phyloP scores from a whole-genome alignment of 257 asterid genomes.

The Solanum dulcamara region DNA sequence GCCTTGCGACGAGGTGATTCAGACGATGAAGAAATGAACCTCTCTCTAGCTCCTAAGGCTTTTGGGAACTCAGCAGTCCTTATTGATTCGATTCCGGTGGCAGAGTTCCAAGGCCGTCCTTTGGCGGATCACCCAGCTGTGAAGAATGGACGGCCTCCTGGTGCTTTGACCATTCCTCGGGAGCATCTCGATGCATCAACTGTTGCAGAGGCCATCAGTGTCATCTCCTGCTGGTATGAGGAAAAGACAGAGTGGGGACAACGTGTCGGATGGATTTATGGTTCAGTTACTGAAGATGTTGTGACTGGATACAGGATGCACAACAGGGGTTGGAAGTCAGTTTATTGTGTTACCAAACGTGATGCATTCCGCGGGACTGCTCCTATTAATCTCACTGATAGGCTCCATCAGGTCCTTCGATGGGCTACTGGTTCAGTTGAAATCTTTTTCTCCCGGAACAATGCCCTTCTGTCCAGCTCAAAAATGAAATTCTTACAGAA shows the following conservation, averaged over 20 bases:
- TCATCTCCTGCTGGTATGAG: constrained; percentile 70
- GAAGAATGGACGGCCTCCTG: constrained; percentile 58
- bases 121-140: constrained; percentile 67
- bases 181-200: constrained; percentile 62
- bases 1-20: constrained; percentile 51
- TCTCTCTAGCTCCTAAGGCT: constrained; percentile 41
- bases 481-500: constrained; percentile 52
- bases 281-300: constrained; percentile 67
- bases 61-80: constrained; percentile 57
- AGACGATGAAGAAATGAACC: constrained; percentile 51
- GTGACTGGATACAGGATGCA: constrained; percentile 74
- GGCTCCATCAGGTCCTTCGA: constrained; percentile 72
- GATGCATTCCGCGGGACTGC: constrained; percentile 79
- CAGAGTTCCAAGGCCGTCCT: constrained; percentile 67
- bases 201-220: constrained; percentile 65
- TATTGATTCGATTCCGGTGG: constrained; percentile 60
- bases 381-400: constrained; percentile 59
- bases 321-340: constrained; percentile 62
- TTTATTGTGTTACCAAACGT: constrained; percentile 59
- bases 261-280: constrained; percentile 71
- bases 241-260: constrained; percentile 71
- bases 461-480: constrained; percentile 49
- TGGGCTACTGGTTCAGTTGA: constrained; percentile 86
- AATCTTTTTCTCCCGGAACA: constrained; percentile 61
- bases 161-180: constrained; percentile 55